Evolutionary conservation across 345 rosid species (phyloP), one percentile per base, ranked within the genome.

Genomic region (Geranium rotundifolium): DNA sequence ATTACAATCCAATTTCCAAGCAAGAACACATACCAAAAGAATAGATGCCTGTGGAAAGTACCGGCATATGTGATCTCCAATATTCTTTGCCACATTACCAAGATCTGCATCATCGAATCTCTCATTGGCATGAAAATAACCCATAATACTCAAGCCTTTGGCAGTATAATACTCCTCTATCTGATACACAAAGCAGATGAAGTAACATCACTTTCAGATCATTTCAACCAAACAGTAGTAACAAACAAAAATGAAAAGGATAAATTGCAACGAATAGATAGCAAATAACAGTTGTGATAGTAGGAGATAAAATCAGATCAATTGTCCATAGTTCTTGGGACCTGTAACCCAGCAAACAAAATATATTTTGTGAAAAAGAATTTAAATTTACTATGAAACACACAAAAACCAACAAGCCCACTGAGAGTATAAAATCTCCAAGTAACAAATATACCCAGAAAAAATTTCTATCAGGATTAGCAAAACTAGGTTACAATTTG

Each of bases 61-160:
- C 17, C 87, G 95, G 68, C 72, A 84, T n/a, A 90, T 86, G 73
- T 86, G 90, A 69, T 93, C 95, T 9, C 87, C 99, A 65, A 93
- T 83, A 77, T 88, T 93, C 84, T 81, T 86, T 23, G 92, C 95
- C 27, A 95, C 73, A 46, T 70, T 77, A 66, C 84, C 80, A 20
- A 90, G 92, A 71, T 86, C 95, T 0, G 59, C 58, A 65, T 95
- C 95, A 73, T 88, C 88, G 19, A 76, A 80, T 80, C 95, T 85
- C 82, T 93, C 99, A 59, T 93, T 93, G 12, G 95, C 99, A 63
- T 93, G 96, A 62, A 85, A 93, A 67, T 93, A 90, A 0, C 99
- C 97, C 64, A 90, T 95, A 46, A 93, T 79, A 50, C 87, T 77
- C 54, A 90, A 58, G 34, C 96, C 96, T 71, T 82, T 75, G n/a